Base-by-base conservation (phyloP, 768 basidiomycete genomes). In the Neoboletus brunneissimus region DNA sequence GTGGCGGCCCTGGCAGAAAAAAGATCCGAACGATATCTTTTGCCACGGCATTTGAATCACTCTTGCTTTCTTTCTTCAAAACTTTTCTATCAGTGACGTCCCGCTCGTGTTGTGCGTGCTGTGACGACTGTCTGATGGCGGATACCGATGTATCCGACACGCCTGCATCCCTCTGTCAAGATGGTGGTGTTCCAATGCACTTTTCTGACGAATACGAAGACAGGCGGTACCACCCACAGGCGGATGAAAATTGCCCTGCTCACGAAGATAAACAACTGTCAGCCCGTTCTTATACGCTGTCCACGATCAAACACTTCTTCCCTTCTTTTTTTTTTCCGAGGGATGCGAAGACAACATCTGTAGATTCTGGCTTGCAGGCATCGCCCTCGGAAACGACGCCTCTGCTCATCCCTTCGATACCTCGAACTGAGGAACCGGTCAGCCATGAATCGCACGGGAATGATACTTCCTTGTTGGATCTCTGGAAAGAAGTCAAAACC, bases 171-270 rank as follows among this genome's bases (percentile, higher is more conserved):
- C 70, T 85, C 22, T 83, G 82, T 22, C 82, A 83, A 15, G 84
- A 86, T 71, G 84, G 85, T 63, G 83, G 80, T 15, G 72, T 13
- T 84, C 34, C 70, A 85, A 10, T 83, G 16, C 76, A 76, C 22
- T 80, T 77, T 64, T 76, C 79, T 5, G 75, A 70, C 34, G 13
- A 56, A 64, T 31, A 64, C 70, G 48, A 59, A 58, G 38, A 53
- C 53, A 57, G 53, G 67, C 47, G 11, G n/a, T 9, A 20, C 25
- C 16, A 13, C n/a, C 9, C 20, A 38, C 40, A 37, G 32, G 44
- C 53, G 64, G 23, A 60, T 59, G 56, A 27, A 53, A 49, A 20
- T 29, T n/a, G 23, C 18, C 12, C 48, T 7, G 38, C 48, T 60
- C 16, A 27, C 56, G 34, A 43, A 46, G 43, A 58, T 6, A 43